Evolutionary conservation across 495 filamentous ascomycete genomes (phyloP).

Genomic region (Aspergillus sclerotiicarbonarius): DNA sequence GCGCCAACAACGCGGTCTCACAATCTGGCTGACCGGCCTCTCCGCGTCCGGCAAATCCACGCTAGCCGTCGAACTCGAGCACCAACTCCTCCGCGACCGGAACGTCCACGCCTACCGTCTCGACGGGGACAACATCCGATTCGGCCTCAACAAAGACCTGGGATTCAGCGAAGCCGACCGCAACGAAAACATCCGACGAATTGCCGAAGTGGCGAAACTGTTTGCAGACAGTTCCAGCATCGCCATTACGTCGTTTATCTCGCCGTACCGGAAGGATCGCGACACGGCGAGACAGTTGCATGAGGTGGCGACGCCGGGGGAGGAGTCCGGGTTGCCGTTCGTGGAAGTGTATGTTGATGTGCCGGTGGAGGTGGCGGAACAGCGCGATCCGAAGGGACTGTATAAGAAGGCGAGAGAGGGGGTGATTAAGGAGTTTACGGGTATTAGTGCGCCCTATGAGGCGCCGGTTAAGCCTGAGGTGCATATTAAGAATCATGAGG

Average conservation of each 20-base stretch:
- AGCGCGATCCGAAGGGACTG: conserved; percentile 92
- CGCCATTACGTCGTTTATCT: conserved; percentile 95
- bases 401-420: conserved; percentile 95
- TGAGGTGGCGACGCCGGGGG: conserved; percentile 46
- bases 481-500: conserved; percentile 71
- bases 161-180: conserved; percentile 91
- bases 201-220: conserved; percentile 93
- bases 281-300: conserved; percentile 79
- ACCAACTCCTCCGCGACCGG: conserved; percentile 76
- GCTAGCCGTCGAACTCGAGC: conserved; percentile 91
- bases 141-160: conserved; percentile 95
- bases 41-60: conserved; percentile 96
- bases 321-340: conserved; percentile 68
- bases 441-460: conserved; percentile 90
- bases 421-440: conserved; percentile 95
- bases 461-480: conserved; percentile 83
- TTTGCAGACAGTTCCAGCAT: conserved; percentile 88
- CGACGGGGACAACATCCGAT: conserved; percentile 97
- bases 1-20: conserved; percentile 85
- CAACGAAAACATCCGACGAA: conserved; percentile 95
- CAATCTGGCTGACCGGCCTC: conserved; percentile 96
- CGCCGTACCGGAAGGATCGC: conserved; percentile 84
- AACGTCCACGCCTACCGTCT: conserved; percentile 84
- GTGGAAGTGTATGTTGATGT: conserved; percentile 92
- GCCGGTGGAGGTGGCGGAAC: conserved; percentile 84